Base-by-base conservation (phyloP, 2,329 filamentous ascomycete genomes). In the Didymella arachidicola region DNA sequence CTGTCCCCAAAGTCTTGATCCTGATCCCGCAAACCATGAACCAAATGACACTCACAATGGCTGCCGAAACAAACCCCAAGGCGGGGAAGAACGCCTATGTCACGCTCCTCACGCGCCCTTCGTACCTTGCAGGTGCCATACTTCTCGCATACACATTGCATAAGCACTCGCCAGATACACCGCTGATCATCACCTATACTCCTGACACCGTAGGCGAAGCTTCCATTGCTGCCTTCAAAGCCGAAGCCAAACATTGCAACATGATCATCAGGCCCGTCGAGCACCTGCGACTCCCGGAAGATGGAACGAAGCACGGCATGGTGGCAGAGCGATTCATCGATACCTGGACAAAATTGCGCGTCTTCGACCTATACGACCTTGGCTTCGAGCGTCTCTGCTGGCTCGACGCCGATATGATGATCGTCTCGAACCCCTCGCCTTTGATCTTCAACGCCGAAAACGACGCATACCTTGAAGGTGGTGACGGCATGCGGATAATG, bases 271-370 rank as follows among this genome's bases (percentile, higher is more conserved):
- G 74, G 16, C 64, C 74, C 16, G 77, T 82, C 47, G 68, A 79
- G 16, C 75, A 79, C 19, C 70, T 85, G 1, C 70, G 79, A 4
- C 77, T 81, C 22, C 69, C 75, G 0, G 64, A 66, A 18, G 61
- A 67, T 57, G 65, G 65, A 14, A 65, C 65, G 0, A 62, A 64
- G 25, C 68, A 76, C 48, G 74, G 77, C 39, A 74, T 78, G 57
- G 82, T 85, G 30, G 81, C 82, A 1, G 78, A 82, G 57, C 79
- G 82, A 22, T 84, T 84, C 70, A 77, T 76, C 56, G 83, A 85
- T 62, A 85, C 83, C 3, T 84, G 82, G 80, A 84, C 82, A 2
- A 84, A 85, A 64, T 75, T 85, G 3, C 79, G 81, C n/a, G 82
- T 83, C 22, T 84, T 85, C 64, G 78, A 83, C 54, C 59, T 81